Evolutionary conservation across 352 stramenopile species (phyloP), one percentile per base, ranked within the genome.

Genomic region (Phytopythium ostracodes): DNA sequence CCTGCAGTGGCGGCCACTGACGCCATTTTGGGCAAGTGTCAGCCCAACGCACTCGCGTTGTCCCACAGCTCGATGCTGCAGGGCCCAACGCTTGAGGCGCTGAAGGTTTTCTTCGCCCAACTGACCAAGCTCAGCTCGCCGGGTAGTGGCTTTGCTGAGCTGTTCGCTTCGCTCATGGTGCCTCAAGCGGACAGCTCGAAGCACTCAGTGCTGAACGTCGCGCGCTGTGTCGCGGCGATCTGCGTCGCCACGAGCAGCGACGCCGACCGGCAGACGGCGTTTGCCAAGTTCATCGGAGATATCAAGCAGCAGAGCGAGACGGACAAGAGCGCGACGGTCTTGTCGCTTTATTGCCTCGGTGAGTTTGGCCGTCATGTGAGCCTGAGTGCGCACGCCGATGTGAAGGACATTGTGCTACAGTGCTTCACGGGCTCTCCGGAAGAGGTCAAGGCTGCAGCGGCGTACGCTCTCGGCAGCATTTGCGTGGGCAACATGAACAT

Each of bases 381-480:
- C 62, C 72, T 99, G 12, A 87, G 75, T 58, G 79, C 70, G 20
- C 89, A 94, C 52, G 63, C 72, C 27, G 84, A 98, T 55, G 87
- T 98, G 24, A 90, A 98, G 68, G 76, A 76, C 15, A 88, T 96
- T 35, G 96, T 98, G 71, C 67, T 98, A 31, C 70, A 85, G 20
- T 94, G 84, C 59, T 98, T 99, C 61, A 77, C 66, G n/a, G 62
- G 71, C 65, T 25, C 82, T 60, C 74, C 64, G 12, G 97, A 99
- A 69, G 96, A 99, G 66, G 84, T 98, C 43, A 99, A 99, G 82
- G 85, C 96, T 33, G 97, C 97, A 18, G 96, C 98, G 6, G 96
- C 96, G 20, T 98, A 98, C 76, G 96, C 97, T 5, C 77, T 99
- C 44, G 98, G 98, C 25, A 96, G 94, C 60, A 93, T 98, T 51